Base-by-base conservation (phyloP, 495 filamentous ascomycete genomes). In the Aspergillus heteromorphus region DNA sequence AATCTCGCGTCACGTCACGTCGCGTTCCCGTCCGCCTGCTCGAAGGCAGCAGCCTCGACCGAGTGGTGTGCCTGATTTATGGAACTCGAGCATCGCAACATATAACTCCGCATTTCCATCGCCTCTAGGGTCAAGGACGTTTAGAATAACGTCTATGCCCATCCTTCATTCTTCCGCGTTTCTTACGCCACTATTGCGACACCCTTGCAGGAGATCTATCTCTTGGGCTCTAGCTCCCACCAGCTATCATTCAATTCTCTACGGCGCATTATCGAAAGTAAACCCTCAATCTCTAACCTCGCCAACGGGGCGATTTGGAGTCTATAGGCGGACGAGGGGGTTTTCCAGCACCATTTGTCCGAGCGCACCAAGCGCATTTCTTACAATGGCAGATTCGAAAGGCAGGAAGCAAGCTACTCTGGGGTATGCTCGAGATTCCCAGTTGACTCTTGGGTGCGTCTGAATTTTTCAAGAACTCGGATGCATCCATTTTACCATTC, bases 351-450 rank as follows among this genome's bases (percentile, higher is more conserved):
- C 1, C 29, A 29, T 58, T 27, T 55, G 19, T 20, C 49, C 53
- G 31, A 31, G 18, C 45, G 27, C 48, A 6, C 16, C 11, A n/a
- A 9, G 34, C 20, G 18, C 17, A 9, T 10, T 31, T 30, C 11
- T 40, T 45, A 66, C 38, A 42, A 77, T 77, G 74, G 59, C 69
- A 6, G 74, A 75, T 14, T 63, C 70, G 10, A 73, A 73, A 58
- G 65, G 62, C 43, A 54, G 63, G 14, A 96, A 91, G 67, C 92
- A 97, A 78, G 83, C 87, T 62, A 96, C 91, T 36, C 70, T 97
- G 65, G 90, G 90, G 92, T 97, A 96, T 77, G 92, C 95, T 42
- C 85, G 80, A 68, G 76, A 85, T 53, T 78, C 82, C 49, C 91
- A 96, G 74, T 79, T 82, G 61, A 95, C 87, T 52, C 74, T 96